phyloP scores from a whole-genome alignment of 164 flowering plant species.

The Vitis rupestris region DNA sequence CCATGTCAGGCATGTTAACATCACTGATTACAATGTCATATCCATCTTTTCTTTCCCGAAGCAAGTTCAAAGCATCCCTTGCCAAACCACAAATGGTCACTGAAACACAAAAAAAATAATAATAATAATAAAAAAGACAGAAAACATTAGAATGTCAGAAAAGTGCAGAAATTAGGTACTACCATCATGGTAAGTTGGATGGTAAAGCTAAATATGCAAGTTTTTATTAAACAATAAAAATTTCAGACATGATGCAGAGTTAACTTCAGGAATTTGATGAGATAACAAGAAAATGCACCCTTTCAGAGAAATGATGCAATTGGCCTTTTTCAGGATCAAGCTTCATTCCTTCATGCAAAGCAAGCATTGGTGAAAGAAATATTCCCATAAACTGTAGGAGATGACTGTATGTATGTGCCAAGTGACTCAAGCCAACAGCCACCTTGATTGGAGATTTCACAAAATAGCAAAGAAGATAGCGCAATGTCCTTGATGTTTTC shows the following conservation, averaged over 20 bases:
- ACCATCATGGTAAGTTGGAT: background rate
- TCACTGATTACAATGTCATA: slow-evolving; percentile 97
- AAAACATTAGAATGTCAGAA: slow-evolving; percentile 1
- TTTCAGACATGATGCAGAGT: too few relatives aligned
- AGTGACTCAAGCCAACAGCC: background rate
- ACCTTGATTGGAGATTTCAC: background rate
- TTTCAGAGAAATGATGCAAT: too few relatives aligned
- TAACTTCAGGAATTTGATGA: too few relatives aligned
- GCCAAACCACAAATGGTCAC: slow-evolving; percentile 91
- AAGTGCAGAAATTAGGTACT: too few relatives aligned
- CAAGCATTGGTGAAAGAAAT: background rate
- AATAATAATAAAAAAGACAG: background rate
- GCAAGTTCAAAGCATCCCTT: slow-evolving; percentile 69
- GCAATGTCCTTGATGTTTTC: background rate
- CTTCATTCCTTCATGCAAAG: background rate
- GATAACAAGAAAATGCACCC: too few relatives aligned
- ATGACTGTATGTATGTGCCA: background rate
- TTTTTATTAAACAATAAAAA: background rate
- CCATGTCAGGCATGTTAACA: slow-evolving; percentile 99
- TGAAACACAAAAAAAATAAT: slow-evolving; percentile 30
- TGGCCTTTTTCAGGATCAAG: too few relatives aligned
- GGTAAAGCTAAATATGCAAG: too few relatives aligned
- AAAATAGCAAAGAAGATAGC: background rate
- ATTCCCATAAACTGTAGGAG: background rate
- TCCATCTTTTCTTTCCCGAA: slow-evolving; percentile 83